Evolutionary conservation across 192 early-diverging fungal species (phyloP), one percentile per base, ranked within the genome.

Genomic region (Thamnidium elegans): DNA sequence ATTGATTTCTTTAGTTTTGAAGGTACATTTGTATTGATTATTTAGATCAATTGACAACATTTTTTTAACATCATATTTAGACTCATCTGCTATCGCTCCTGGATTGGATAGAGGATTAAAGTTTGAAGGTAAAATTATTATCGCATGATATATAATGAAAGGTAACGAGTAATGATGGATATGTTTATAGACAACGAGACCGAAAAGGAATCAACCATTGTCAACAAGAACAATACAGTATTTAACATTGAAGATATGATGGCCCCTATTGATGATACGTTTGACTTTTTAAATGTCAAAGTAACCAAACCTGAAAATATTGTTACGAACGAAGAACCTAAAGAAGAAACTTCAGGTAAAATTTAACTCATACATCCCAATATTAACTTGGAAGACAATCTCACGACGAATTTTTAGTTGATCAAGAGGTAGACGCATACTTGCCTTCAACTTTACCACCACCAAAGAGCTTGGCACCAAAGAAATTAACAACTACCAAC

Each of bases 61-160:
- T 5, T 20, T 15, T 15, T 39, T 43, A 15, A 58, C 9, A 39
- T 9, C 36, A 9, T 39, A 39, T 39, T 42, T 43, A 58, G 56
- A 58, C n/a, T 42, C 42, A 15, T 69, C 81, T 59, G 79, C 80
- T 1, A 74, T 81, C 31, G 80, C 90, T 43, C 90, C 92, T 20
- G 92, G 90, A 3, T 87, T 94, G 47, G 79, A 80, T 0, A 76
- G 88, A 43, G 90, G 92, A 0, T 46, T 91, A 14, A 58, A 80
- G 20, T 83, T 85, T 44, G 77, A 83, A 53, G 78, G 52, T 48
- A 52, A 79, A 17, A 26, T 26, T 26, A 26, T 26, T 26, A 26
- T 26, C 26, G 26, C 3, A 43, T 43, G 36, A 21, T 21, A 44
- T 20, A 54, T 6, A 26, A 30, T 30, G 9, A 13, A 54, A 26